A percentile compares a stretch with the other conserved stretches of the same genome.
Evolutionary conservation across 2,329 filamentous ascomycete species (phyloP).

Genomic region (Cladosporium sp.): DNA sequence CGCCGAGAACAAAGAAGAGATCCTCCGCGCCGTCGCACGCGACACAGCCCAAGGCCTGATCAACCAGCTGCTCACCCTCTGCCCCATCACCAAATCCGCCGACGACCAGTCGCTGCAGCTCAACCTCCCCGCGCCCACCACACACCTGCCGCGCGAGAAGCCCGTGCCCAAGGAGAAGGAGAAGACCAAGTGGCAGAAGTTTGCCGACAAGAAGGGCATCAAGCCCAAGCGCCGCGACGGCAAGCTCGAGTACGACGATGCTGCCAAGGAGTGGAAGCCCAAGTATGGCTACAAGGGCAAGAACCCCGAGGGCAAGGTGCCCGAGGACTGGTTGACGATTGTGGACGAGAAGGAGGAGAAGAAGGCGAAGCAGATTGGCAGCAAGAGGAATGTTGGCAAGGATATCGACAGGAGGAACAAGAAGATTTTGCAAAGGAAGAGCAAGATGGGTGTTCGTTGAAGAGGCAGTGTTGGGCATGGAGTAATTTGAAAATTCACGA

Average conservation of each 20-base stretch:
- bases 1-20: conserved; percentile 56
- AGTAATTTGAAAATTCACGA: not conserved
- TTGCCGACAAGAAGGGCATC: conserved; percentile 96
- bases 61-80: conserved; percentile 90
- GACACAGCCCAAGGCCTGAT: conserved; percentile 89
- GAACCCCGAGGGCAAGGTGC: conserved; percentile 79
- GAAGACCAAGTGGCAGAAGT: conserved; percentile 92
- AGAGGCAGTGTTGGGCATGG: not conserved
- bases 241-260: conserved; percentile 83
- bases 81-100: conserved; percentile 69
- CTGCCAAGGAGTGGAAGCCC: conserved; percentile 81
- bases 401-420: conserved; percentile 20
- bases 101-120: conserved; percentile 68
- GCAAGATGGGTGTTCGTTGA: conserved; percentile 18
- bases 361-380: conserved; percentile 46
- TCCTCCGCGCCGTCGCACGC: conserved; percentile 72
- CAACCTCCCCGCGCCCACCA: conserved; percentile 69
- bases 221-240: conserved; percentile 80
- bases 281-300: conserved; percentile 94
- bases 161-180: conserved; percentile 78
- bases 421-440: conserved; percentile 26
- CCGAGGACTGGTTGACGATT: conserved; percentile 84
- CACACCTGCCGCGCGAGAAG: conserved; percentile 83
- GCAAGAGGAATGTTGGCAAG: conserved; percentile 58
- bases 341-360: conserved; percentile 70